Base-by-base conservation (phyloP, 768 basidiomycete genomes). In the Chalciporus chontae region DNA sequence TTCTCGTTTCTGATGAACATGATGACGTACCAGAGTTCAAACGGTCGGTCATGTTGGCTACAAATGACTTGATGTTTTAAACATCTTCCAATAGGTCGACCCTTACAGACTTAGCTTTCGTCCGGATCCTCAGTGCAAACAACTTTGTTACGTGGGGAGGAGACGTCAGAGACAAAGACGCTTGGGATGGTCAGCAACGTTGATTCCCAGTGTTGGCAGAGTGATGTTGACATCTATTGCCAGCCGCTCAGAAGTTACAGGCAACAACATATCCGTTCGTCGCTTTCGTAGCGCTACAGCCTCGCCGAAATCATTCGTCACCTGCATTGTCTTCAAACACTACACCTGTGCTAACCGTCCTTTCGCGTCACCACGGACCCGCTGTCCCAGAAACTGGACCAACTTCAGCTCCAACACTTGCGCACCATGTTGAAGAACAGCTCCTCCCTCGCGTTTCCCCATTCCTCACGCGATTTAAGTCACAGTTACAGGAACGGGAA, bases 181-280 rank as follows among this genome's bases (percentile, higher is more conserved):
- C 90, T 5, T 93, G 92, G 79, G 80, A 83, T 63, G 80, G 84
- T 85, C 40, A 40, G 70, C 45, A 15, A 45, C 24, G 15, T 26
- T 0, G 1, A 11, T 1, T 26, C 21, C n/a, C 29, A 10, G 29
- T 43, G 9, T 14, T 29, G 7, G 40, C 40, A 18, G 1, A 29
- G 24, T 37, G 15, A 31, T 31, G 23, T 34, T 53, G 3, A 64
- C 38, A 24, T n/a, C 15, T 8, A 44, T 40, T 27, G 38, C 36
- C 54, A 74, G 87, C 72, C 24, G 73, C 83, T 11, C 80, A 86
- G 61, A 90, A 88, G 63, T 72, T 97, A 1, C 84, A 90, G 61
- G 85, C 86, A 3, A 93, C 94, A 1, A 92, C 94, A 0, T 96
- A 88, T 60, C 96, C 95, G 0, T 94, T 94, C 53, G 76, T 99